phyloP scores from a whole-genome alignment of 768 basidiomycete genomes.

The Rhodotorula diobovata region DNA sequence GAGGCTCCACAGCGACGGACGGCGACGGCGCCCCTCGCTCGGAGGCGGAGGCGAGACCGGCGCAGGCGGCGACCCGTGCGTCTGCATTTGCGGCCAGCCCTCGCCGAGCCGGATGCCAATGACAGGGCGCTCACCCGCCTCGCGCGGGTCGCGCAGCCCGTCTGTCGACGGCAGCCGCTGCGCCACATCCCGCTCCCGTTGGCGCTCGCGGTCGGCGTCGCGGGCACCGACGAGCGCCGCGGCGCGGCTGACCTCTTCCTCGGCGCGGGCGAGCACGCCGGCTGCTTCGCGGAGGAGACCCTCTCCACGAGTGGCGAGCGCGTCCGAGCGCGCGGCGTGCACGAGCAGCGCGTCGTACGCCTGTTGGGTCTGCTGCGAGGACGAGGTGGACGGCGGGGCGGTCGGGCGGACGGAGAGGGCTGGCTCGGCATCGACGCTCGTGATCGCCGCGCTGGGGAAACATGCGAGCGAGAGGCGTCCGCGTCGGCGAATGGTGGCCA shows the following conservation, averaged over 20 bases:
- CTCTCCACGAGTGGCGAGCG: background rate
- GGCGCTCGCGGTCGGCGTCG: background rate
- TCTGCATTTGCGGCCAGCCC: background rate
- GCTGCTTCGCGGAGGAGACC: conserved; percentile 13
- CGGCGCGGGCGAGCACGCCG: conserved; percentile 8
- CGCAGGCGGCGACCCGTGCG: background rate
- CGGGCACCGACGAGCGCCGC: background rate
- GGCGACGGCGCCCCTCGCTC: background rate
- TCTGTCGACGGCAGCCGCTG: background rate
- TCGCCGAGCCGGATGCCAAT: conserved; percentile 19
- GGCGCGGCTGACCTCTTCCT: conserved; percentile 2
- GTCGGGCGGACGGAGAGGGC: too few relatives aligned
- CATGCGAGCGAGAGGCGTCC: background rate
- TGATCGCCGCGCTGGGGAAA: background rate
- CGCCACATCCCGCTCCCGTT: background rate
- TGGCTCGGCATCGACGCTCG: background rate
- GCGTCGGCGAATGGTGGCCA: background rate
- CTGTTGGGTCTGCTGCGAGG: background rate
- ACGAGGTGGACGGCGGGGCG: background rate
- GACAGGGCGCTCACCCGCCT: background rate
- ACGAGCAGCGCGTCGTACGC: background rate
- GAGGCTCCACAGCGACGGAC: background rate
- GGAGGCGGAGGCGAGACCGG: background rate
- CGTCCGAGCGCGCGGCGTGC: background rate
- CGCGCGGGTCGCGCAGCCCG: background rate